Evolutionary conservation across 257 asterid genomes (phyloP).

Genomic region (Hygrophila difformis): DNA sequence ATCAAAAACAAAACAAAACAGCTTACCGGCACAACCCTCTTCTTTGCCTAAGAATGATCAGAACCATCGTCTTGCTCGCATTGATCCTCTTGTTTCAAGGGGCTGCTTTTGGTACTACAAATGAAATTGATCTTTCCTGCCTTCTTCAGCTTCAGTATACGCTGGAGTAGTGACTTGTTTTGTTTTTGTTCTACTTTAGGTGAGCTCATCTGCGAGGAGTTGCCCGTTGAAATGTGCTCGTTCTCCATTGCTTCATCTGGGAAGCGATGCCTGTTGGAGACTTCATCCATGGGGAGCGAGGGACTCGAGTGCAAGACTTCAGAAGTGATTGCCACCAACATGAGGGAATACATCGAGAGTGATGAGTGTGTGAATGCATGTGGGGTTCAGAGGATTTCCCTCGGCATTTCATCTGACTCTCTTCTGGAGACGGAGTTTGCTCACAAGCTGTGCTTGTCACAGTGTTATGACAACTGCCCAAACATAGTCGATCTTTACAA

Average conservation of each 20-base stretch:
- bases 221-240: slow-evolving; percentile 29
- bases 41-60: not conserved
- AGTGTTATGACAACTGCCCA: slow-evolving; percentile 33
- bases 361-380: slow-evolving; percentile 31
- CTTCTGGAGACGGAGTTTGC: slow-evolving; percentile 23
- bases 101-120: slow-evolving; percentile 22
- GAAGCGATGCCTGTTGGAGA: slow-evolving; percentile 27
- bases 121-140: too few species aligned
- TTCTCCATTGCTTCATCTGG: slow-evolving; percentile 31
- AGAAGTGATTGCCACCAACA: slow-evolving; percentile 14
- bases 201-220: slow-evolving; percentile 28
- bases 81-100: slow-evolving; percentile 21
- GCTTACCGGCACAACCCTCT: too few species aligned
- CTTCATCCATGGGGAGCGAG: slow-evolving; percentile 7
- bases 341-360: slow-evolving; percentile 25
- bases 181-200: slow-evolving; percentile 8
- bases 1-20: too few species aligned
- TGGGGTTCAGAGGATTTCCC: slow-evolving; percentile 26
- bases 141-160: not conserved
- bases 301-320: slow-evolving; percentile 31
- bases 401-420: slow-evolving; percentile 34
- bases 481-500: slow-evolving; percentile 34
- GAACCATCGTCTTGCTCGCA: slow-evolving; percentile 13
- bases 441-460: slow-evolving; percentile 25
- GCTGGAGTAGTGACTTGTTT: not conserved